Evolutionary conservation across 1,284 basidiomycete species (phyloP).

Genomic region (Pyrrhoderma lamaoense): DNA sequence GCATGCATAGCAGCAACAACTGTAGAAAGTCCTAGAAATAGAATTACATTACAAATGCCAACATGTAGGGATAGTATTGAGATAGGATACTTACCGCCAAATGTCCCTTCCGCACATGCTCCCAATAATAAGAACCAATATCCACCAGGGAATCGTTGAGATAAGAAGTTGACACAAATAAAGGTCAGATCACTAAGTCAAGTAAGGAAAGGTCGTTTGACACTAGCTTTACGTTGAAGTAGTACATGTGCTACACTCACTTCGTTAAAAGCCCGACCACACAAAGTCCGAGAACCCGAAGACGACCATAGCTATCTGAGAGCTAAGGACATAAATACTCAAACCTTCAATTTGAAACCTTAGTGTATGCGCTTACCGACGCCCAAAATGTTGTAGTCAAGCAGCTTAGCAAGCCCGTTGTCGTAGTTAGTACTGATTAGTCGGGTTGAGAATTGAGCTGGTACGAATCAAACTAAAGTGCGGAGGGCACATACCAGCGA

Average conservation of each 20-base stretch:
- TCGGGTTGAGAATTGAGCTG: conserved; percentile 8
- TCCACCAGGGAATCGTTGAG: conserved; percentile 61
- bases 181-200: conserved; percentile 51
- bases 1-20: conserved; percentile 48
- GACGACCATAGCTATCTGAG: conserved; percentile 77
- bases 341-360: not conserved
- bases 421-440: conserved; percentile 47
- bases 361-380: conserved; percentile 39
- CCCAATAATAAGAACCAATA: conserved; percentile 80
- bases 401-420: conserved; percentile 66
- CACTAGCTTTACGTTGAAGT: not conserved
- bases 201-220: conserved; percentile 3
- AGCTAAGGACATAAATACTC: conserved; percentile 34
- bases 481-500: conserved; percentile 41
- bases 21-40: conserved; percentile 35
- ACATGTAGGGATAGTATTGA: not conserved
- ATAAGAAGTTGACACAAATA: conserved; percentile 56
- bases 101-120: conserved; percentile 63
- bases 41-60: not conserved
- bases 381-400: conserved; percentile 86
- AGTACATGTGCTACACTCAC: conserved; percentile 23
- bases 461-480: not conserved
- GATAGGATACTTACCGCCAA: conserved; percentile 55
- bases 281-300: conserved; percentile 54
- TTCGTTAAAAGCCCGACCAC: conserved; percentile 57